Evolutionary conservation across 2,329 filamentous ascomycete genomes (phyloP).

Genomic region (Colletotrichum ledebouriae): DNA sequence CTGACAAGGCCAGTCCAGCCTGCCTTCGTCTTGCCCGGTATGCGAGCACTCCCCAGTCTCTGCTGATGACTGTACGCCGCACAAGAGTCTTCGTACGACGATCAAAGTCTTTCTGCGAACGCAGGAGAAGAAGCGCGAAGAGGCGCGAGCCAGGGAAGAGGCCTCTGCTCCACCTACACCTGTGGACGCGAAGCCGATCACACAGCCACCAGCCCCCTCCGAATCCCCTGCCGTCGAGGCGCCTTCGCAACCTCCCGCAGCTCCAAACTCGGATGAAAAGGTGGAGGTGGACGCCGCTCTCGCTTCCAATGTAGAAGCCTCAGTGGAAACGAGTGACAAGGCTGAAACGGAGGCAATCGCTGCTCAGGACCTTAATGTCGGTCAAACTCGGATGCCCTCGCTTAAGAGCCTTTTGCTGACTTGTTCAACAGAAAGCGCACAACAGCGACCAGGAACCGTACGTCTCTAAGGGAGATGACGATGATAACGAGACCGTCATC

Average conservation of each 20-base stretch:
- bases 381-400: not conserved
- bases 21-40: conserved; percentile 86
- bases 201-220: conserved; percentile 47
- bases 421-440: conserved; percentile 22
- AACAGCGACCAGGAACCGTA: conserved; percentile 10
- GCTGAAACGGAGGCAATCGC: conserved; percentile 11
- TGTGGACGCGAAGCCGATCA: conserved; percentile 55
- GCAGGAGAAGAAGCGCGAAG: conserved; percentile 89
- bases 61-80: conserved; percentile 85
- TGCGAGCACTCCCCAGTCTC: conserved; percentile 94
- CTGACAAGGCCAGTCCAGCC: conserved; percentile 77
- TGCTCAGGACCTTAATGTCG: conserved; percentile 17
- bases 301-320: not conserved
- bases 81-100: conserved; percentile 92
- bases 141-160: conserved; percentile 67
- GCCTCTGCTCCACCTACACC: conserved; percentile 57
- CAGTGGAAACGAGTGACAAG: not conserved
- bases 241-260: conserved; percentile 10
- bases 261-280: conserved; percentile 2
- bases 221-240: conserved; percentile 43
- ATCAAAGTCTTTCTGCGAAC: conserved; percentile 92
- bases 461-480: conserved; percentile 38
- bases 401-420: conserved; percentile 7
- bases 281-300: conserved; percentile 8
- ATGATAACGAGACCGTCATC: conserved; percentile 38